Evolutionary conservation across 2,329 filamentous ascomycete genomes (phyloP).

Genomic region (Diaporthe nobilis): DNA sequence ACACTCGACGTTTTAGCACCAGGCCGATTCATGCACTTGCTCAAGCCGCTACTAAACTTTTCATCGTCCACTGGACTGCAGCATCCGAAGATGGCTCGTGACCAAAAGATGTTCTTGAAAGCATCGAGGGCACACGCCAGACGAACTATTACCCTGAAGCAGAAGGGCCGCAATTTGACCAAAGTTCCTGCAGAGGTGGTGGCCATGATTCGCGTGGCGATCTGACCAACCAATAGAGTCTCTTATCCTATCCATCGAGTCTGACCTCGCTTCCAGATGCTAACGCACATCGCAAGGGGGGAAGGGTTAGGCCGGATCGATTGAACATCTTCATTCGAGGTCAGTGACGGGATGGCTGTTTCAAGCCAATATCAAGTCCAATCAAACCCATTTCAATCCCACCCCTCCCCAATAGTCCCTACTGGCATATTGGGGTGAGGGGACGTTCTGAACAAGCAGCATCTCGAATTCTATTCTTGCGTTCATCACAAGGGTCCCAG

Average conservation of each 20-base stretch:
- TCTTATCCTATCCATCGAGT: conserved; percentile 4
- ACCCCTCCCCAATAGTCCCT: not conserved
- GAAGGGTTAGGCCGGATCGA: conserved; percentile 2
- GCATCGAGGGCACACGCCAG: not conserved
- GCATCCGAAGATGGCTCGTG: conserved; percentile 5
- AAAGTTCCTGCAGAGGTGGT: conserved; percentile 12
- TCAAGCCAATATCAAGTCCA: conserved; percentile 26
- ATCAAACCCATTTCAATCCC: conserved; percentile 6
- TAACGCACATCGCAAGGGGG: not conserved
- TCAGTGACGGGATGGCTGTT: conserved; percentile 27
- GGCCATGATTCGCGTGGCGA: conserved; percentile 26
- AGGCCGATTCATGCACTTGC: conserved; percentile 25
- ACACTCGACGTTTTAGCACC: conserved; percentile 18
- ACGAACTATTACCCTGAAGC: not conserved
- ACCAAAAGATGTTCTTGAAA: not conserved
- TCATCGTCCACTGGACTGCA: conserved; percentile 26
- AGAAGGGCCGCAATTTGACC: conserved; percentile 11
- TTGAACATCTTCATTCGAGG: conserved; percentile 21
- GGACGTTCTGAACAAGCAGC: not conserved
- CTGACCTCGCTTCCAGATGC: conserved; percentile 21
- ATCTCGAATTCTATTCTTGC: conserved; percentile 26
- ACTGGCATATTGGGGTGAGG: not conserved
- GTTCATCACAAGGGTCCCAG: conserved; percentile 3
- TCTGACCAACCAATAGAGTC: conserved; percentile 1
- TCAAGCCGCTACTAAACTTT: conserved; percentile 25